A percentile compares a stretch with the other conserved stretches of the same genome.
phyloP scores from a whole-genome alignment of 148 eudicot species.

The Dysphania ambrosioides region DNA sequence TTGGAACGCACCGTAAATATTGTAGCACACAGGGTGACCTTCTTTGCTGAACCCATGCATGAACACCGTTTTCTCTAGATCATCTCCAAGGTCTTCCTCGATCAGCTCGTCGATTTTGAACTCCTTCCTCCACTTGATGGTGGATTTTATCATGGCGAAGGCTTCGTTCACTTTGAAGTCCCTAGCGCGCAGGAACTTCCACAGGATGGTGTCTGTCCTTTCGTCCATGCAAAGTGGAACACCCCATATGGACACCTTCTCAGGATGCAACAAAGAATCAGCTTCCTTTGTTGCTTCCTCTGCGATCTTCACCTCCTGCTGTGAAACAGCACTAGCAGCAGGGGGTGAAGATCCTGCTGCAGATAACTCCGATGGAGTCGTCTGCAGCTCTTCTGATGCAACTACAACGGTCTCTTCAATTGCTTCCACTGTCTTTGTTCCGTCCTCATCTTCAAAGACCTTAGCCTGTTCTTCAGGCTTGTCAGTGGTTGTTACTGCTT shows the following conservation, averaged over 20 bases:
- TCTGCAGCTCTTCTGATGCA: conserved; percentile 19
- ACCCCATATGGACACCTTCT: conserved; percentile 45
- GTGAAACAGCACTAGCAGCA: not conserved
- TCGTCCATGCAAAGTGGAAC: conserved; percentile 39
- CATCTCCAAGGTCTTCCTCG: conserved; percentile 21
- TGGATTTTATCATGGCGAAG: conserved; percentile 43
- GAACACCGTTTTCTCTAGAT: conserved; percentile 36
- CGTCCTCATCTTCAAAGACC: conserved; percentile 31
- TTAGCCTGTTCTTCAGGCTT: not conserved
- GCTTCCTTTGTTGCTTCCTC: not conserved
- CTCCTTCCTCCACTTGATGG: conserved; percentile 40
- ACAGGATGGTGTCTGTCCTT: conserved; percentile 41
- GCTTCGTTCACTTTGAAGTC: conserved; percentile 49
- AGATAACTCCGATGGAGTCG: not conserved
- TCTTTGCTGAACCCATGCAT: conserved; percentile 36
- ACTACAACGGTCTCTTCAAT: conserved; percentile 29
- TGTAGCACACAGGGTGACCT: conserved; percentile 48
- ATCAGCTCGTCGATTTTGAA: conserved; percentile 37
- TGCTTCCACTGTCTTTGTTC: conserved; percentile 39
- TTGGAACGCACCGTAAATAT: conserved; percentile 50
- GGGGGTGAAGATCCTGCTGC: conserved; percentile 2
- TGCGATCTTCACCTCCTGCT: not conserved
- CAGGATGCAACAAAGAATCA: not conserved
- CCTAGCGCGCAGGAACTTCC: conserved; percentile 44
- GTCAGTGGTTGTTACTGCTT: not conserved